Evolutionary conservation across 768 basidiomycete genomes (phyloP), one percentile per base, ranked within the genome.

Genomic region (Leccinum boreale): DNA sequence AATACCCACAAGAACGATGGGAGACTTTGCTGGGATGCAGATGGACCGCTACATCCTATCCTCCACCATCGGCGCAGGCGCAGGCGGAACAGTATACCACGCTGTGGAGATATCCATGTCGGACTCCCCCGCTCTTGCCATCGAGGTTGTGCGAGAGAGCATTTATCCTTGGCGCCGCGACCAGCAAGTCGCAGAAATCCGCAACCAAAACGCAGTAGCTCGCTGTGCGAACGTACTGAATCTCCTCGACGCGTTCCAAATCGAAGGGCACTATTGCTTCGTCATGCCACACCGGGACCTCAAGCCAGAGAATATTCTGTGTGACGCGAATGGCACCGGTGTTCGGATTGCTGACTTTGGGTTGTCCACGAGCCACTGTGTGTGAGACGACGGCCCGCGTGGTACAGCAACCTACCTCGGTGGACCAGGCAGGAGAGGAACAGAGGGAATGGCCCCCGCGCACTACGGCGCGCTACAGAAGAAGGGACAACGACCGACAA

Each of bases 1-100:
- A 35, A 15, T 8, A 36, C 7, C 14, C 17, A 19, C 5, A 55
- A 26, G 4, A 29, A 35, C 14, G 5, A 45, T 64, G 62, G 19
- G 77, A 59, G 76, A 84, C 63, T 79, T 86, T 64, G 66, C 77
- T 55, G 83, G 83, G 44, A 65, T 69, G 55, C 64, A 70, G 58
- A 77, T 92, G 67, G 82, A 84, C 70, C 83, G 81, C 53, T 80
- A 87, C 66, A 78, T 81, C 59, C 78, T 94, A 60, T 66, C 81
- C 56, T 79, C 83, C 52, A 73, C 79, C 60, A 77, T 94, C 39
- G 92, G 92, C 45, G 74, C 82, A 48, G 92, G 92, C 35, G 85
- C 87, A 9, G 89, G 87, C 58, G 90, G 90, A 52, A 83, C 83
- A 53, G 89, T 93, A 63, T 91, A 93, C 73, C 81, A 80, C 60